Base-by-base conservation (phyloP, 768 basidiomycete species). In the Boletus huronensis region DNA sequence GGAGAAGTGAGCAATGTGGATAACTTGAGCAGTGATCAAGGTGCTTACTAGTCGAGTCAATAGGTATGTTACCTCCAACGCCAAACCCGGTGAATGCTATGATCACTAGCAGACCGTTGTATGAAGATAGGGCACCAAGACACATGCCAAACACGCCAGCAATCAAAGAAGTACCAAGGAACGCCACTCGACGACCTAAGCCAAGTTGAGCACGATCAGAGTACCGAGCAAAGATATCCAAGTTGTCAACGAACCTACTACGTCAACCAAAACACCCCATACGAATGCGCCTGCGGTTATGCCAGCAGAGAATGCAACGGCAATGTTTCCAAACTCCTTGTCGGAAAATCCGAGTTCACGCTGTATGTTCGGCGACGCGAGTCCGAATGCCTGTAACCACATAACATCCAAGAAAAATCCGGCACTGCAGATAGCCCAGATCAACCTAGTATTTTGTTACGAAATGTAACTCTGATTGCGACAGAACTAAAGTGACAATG, bases 281-380 rank as follows among this genome's bases (percentile, higher is more conserved):
- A 55, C 3, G 23, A 62, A 53, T 14, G 44, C 50, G 0, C 61
- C 61, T 0, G 16, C 31, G 5, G 53, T 21, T 3, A 58, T 8
- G 4, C 61, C 61, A 13, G 51, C 35, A 6, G 9, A 5, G 8
- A 55, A 53, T 0, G 53, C 43, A 29, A 42, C 17, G 1, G 21
- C 6, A 17, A 61, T 26, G 2, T 53, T 55, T 31, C 59, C 61
- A 16, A 41, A 53, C 28, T 58, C 49, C 19, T 61, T 61, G 55
- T 62, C 59, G 5, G 60, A 54, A 35, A 52, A 62, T 21, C 59
- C 60, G 25, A 62, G 29, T 52, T 62, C 60, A 13, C 26, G 59
- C 43, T 62, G 59, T 6, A 61, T 41, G 41, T 23, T 51, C 3
- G 56, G 10, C 44, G 8, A 35, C 3, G 26, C 35, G 2, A 61